These are phyloP conservation scores for Leccinum cinnamomeum DNA, from an alignment of 1,284 basidiomycete species.

Conservation along the genomic window DNA sequence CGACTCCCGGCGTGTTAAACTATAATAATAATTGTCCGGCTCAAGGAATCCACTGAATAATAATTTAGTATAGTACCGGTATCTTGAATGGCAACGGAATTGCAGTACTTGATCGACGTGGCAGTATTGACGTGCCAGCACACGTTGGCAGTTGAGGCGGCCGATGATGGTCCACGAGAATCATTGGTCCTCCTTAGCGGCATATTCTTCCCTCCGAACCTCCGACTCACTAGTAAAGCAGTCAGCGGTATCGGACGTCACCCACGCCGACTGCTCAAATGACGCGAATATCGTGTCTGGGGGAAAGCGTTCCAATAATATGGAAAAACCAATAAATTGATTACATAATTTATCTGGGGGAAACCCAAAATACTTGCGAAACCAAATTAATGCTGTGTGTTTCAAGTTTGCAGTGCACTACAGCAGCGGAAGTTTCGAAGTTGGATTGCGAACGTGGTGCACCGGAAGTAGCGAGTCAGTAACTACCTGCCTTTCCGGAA, in stretches of 20 bases:
- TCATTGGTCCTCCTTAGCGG: background rate
- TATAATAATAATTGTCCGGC: background rate
- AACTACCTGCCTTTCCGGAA: conserved; percentile 71
- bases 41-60: conserved; percentile 1
- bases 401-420: background rate
- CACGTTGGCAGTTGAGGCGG: background rate
- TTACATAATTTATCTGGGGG: background rate
- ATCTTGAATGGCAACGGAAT: background rate
- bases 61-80: background rate
- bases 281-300: background rate
- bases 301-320: background rate
- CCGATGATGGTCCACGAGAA: background rate
- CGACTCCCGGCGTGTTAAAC: background rate
- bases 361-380: background rate
- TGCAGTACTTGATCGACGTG: conserved; percentile 1
- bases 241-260: background rate
- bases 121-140: background rate
- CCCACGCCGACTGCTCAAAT: background rate
- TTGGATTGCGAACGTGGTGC: background rate
- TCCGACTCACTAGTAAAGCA: background rate
- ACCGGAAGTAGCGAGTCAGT: conserved; percentile 5
- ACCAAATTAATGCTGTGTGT: background rate
- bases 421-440: background rate
- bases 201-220: background rate
- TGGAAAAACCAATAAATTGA: background rate